Evolutionary conservation across 768 basidiomycete species (phyloP).

Genomic region (Baorangia bicolor): DNA sequence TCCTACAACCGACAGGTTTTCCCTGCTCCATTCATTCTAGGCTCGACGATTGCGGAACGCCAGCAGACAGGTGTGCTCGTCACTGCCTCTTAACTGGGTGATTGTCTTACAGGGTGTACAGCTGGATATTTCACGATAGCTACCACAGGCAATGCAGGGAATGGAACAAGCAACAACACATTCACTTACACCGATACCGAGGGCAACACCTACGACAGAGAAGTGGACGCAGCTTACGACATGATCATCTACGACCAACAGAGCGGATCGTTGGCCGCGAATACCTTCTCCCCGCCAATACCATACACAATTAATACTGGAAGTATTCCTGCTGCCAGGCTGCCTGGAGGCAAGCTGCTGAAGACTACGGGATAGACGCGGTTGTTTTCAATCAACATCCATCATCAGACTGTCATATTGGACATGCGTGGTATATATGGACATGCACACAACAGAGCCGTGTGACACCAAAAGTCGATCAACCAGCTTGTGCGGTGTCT

Average conservation of each 20-base stretch:
- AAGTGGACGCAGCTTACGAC: conserved; percentile 60
- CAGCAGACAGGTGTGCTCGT: conserved; percentile 54
- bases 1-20: conserved; percentile 59
- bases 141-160: conserved; percentile 52
- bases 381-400: not conserved
- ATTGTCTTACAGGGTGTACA: conserved; percentile 18
- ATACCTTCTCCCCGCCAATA: conserved; percentile 3
- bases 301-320: not conserved
- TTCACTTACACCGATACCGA: conserved; percentile 58
- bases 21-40: conserved; percentile 58
- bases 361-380: not conserved
- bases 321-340: conserved; percentile 21
- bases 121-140: conserved; percentile 51
- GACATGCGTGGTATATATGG: conserved; percentile 8
- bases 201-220: conserved; percentile 62
- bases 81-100: not conserved
- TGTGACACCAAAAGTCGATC: not conserved
- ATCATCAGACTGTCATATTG: conserved; percentile 1
- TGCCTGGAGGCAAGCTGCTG: conserved; percentile 36
- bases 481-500: not conserved
- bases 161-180: conserved; percentile 69
- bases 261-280: conserved; percentile 46
- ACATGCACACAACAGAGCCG: conserved; percentile 7
- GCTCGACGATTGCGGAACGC: conserved; percentile 55
- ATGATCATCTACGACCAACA: conserved; percentile 60